A percentile compares a stretch with the other conserved stretches of the same genome.
Evolutionary conservation across 2,329 filamentous ascomycete genomes (phyloP).

Genomic region (Colletotrichum cereale): DNA sequence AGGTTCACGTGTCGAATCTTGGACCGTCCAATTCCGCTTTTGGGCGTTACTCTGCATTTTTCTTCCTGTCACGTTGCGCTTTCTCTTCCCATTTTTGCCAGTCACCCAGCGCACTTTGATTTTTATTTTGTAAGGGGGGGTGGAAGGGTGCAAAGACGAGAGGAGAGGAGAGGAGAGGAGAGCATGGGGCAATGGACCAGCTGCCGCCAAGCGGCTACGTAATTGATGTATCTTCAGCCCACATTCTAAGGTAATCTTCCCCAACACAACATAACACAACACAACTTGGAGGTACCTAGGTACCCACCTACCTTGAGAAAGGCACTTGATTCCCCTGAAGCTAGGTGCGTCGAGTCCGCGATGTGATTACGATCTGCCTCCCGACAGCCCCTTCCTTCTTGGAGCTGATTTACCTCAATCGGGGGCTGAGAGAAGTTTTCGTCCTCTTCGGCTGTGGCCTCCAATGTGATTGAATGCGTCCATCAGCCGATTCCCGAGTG

Average conservation of each 20-base stretch:
- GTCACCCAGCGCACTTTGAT: neutral
- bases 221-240: conserved; percentile 37
- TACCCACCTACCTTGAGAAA: neutral
- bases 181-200: conserved; percentile 13
- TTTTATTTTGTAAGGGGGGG: neutral
- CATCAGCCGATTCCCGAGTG: conserved; percentile 36
- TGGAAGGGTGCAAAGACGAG: neutral
- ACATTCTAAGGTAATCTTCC: conserved; percentile 21
- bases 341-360: no score
- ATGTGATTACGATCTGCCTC: neutral
- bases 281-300: neutral
- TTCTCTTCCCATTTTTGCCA: conserved; percentile 2
- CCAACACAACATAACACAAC: conserved; percentile 19
- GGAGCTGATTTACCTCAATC: neutral
- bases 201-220: conserved; percentile 35
- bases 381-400: neutral
- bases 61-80: conserved; percentile 1
- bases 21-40: conserved; percentile 24
- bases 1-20: conserved; percentile 35
- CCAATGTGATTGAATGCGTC: conserved; percentile 26
- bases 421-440: conserved; percentile 5
- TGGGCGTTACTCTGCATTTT: neutral
- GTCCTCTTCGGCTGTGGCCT: conserved; percentile 11
- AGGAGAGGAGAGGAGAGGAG: no score
- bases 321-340: neutral